A percentile compares a stretch with the other conserved stretches of the same genome.
Evolutionary conservation across 2,329 filamentous ascomycete genomes (phyloP).

Genomic region (Botrytis medusae): DNA sequence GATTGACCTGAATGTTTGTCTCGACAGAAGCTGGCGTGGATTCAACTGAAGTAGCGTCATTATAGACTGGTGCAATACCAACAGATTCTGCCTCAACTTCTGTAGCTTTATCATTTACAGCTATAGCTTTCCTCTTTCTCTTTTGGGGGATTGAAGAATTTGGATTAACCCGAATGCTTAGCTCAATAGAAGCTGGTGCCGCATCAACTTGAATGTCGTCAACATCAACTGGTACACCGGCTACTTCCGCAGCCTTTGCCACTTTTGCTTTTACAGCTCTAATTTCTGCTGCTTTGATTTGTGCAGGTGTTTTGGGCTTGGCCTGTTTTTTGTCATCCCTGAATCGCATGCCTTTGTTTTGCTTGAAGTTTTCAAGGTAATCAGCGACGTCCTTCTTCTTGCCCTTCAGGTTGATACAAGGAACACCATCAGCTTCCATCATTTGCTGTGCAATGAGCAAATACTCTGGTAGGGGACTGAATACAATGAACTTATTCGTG

Average conservation of each 20-base stretch:
- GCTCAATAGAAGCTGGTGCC: neutral
- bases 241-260: neutral
- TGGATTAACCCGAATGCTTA: neutral
- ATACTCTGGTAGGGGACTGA: neutral
- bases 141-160: neutral
- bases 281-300: neutral
- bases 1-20: neutral
- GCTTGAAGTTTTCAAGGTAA: slow-evolving; percentile 7
- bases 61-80: neutral
- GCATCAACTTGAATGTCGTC: neutral
- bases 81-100: neutral
- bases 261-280: neutral
- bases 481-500: neutral
- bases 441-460: neutral
- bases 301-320: neutral
- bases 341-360: neutral
- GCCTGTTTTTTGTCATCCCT: neutral
- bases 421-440: neutral
- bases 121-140: neutral
- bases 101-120: neutral
- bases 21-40: neutral
- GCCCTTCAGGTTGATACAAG: neutral
- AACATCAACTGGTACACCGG: neutral
- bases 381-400: neutral
- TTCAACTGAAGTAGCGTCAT: neutral